A percentile compares a stretch with the other conserved stretches of the same genome.
These are phyloP conservation scores for Backusella australiensis DNA, from an alignment of 192 early-diverging fungal genomes.

Conservation along the genomic window DNA sequence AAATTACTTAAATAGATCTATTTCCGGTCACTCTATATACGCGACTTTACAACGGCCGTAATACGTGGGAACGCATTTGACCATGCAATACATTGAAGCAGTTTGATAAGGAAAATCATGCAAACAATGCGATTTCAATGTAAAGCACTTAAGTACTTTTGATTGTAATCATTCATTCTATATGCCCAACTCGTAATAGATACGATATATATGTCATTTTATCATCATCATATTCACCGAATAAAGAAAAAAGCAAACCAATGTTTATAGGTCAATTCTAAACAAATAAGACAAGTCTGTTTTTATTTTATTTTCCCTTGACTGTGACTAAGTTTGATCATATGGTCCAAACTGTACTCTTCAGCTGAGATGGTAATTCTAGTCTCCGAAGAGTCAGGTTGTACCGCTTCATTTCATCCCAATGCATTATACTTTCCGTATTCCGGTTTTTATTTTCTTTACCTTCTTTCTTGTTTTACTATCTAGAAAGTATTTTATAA, in stretches of 20 bases:
- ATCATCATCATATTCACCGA: background rate
- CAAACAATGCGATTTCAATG: background rate
- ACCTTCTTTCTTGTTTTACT: slow-evolving; percentile 1
- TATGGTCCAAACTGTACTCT: background rate
- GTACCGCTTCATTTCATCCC: background rate
- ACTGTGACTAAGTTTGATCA: slow-evolving; percentile 1
- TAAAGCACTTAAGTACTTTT: background rate
- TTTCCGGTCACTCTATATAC: background rate
- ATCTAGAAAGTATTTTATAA: background rate
- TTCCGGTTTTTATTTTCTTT: slow-evolving; percentile 4
- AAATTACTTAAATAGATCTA: background rate
- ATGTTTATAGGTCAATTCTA: background rate
- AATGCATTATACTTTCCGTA: slow-evolving; percentile 3
- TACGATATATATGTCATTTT: background rate
- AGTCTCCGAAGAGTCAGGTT: slow-evolving; percentile 2
- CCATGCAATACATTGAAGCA: background rate
- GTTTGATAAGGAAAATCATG: background rate
- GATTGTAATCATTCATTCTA: too few relatives aligned
- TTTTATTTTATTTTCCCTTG: slow-evolving; percentile 1
- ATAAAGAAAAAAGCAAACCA: background rate
- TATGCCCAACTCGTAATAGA: background rate
- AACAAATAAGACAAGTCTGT: too few relatives aligned
- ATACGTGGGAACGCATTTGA: background rate
- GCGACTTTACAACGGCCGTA: background rate
- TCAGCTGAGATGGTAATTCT: slow-evolving; percentile 9